These are phyloP conservation scores for Penicillium coffeae DNA, from an alignment of 495 filamentous ascomycete genomes.

Conservation along the genomic window DNA sequence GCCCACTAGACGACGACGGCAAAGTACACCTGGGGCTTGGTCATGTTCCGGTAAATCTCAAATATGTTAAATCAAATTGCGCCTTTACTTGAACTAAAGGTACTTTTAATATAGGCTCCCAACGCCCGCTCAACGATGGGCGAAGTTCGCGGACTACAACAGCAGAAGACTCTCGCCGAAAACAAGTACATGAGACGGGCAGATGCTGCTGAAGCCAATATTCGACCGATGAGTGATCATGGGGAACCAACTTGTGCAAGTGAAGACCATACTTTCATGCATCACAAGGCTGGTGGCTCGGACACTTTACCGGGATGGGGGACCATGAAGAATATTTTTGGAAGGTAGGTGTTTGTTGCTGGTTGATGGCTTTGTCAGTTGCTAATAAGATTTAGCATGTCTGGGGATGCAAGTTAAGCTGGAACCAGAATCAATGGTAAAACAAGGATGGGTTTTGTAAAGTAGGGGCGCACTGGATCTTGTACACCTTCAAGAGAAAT, in stretches of 20 bases:
- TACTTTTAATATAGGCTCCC: slow-evolving; percentile 11
- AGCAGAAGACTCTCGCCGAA: slow-evolving; percentile 33
- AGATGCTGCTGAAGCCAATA: slow-evolving; percentile 4
- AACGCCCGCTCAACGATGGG: slow-evolving; percentile 26
- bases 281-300: slow-evolving; percentile 27
- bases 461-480: too few species aligned
- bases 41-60: slow-evolving; percentile 25
- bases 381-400: neutral
- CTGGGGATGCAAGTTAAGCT: slow-evolving; percentile 1
- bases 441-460: neutral
- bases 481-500: too few species aligned
- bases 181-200: slow-evolving; percentile 18
- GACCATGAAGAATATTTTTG: slow-evolving; percentile 18
- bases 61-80: too few species aligned
- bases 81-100: too few species aligned
- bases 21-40: slow-evolving; percentile 17
- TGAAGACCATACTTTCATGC: slow-evolving; percentile 40
- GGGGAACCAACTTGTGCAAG: slow-evolving; percentile 21
- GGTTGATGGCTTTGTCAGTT: neutral
- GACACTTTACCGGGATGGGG: slow-evolving; percentile 35
- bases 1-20: slow-evolving; percentile 10
- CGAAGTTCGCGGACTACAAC: slow-evolving; percentile 23
- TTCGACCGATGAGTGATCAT: slow-evolving; percentile 3
- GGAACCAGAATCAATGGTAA: neutral
- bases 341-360: slow-evolving; percentile 16